Conservation (phyloP, 352 stramenopile genomes). For the Plasmopara muralis region DNA sequence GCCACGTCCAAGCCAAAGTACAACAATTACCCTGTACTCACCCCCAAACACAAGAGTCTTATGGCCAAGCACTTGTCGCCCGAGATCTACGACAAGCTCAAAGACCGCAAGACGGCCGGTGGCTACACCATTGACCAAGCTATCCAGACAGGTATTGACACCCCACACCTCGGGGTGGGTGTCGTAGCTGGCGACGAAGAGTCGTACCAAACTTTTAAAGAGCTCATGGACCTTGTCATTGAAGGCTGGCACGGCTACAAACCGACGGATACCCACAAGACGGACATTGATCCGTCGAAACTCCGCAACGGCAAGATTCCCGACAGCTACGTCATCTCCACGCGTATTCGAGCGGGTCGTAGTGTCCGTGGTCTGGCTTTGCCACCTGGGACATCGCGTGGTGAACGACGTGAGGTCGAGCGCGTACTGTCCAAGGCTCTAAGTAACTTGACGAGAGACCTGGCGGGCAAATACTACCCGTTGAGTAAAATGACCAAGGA, state of each 20-base stretch:
- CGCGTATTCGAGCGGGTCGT: conserved; percentile 79
- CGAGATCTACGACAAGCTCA: conserved; percentile 66
- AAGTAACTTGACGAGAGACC: conserved; percentile 54
- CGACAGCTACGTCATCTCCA: conserved; percentile 85
- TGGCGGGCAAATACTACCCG: conserved; percentile 65
- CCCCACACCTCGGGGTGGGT: too few species aligned
- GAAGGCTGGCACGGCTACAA: too few species aligned
- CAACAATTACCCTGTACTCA: conserved; percentile 76
- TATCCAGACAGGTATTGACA: too few species aligned
- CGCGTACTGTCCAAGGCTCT: conserved; percentile 67
- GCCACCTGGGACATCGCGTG: conserved; percentile 23
- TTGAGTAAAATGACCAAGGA: conserved; percentile 76
- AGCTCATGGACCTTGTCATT: too few species aligned
- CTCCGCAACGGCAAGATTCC: conserved; percentile 43
- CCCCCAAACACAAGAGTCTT: conserved; percentile 60
- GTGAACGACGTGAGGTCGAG: conserved; percentile 37
- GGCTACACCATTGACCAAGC: conserved; percentile 80
- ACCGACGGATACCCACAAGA: too few species aligned
- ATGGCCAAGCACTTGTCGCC: conserved; percentile 75
- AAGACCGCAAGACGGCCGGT: conserved; percentile 46
- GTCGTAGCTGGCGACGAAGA: too few species aligned
- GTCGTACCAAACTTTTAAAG: too few species aligned
- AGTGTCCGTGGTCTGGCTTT: conserved; percentile 73
- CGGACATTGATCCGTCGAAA: conserved; percentile 61
- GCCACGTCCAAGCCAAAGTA: conserved; percentile 22